Base-by-base conservation (phyloP, 306 rosid species). In the Rosa chinensis region DNA sequence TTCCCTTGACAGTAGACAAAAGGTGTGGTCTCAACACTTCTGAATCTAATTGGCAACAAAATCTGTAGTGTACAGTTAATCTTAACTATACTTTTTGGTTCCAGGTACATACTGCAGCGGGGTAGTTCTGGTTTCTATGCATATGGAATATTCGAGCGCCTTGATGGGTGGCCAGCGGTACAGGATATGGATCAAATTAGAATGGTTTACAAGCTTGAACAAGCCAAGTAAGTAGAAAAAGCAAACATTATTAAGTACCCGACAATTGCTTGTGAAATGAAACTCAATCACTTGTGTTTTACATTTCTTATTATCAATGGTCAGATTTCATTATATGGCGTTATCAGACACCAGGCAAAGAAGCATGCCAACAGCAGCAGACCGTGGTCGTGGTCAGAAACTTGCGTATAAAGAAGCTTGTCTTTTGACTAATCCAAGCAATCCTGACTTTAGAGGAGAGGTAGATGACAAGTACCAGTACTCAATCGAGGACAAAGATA, bases 381-480 rank as follows among this genome's bases (percentile, higher is more conserved):
- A 94, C 63, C 92, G 95, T 47, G 0, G 0, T 0, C 42, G 0
- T 0, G 94, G 93, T 13, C 10, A 79, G 28, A 4, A 0, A 3
- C 79, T 94, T 17, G 93, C 86, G 0, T 94, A 84, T 78, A 85
- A 87, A 0, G 98, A 94, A 85, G 98, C 98, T 71, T 90, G 88
- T 77, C 90, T 80, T 71, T 73, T 94, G 68, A 92, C 85, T 13
- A 23, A 85, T 40, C 82, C 97, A 5, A 23, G 64, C 11, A n/a
- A 87, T 5, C 47, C 80, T 55, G 9, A 66, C 4, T 78, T 92
- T 23, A 79, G 28, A 53, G 97, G 92, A 86, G 95, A 94, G 92
- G 97, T 86, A 73, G 97, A 95, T 85, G 99, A 95, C 87, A 95
- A 95, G 62, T 93, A 95, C 76, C 89, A 87, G 44, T 95, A 95